phyloP scores from a whole-genome alignment of 2,329 filamentous ascomycete species.

The Metarhizium anisopliae region DNA sequence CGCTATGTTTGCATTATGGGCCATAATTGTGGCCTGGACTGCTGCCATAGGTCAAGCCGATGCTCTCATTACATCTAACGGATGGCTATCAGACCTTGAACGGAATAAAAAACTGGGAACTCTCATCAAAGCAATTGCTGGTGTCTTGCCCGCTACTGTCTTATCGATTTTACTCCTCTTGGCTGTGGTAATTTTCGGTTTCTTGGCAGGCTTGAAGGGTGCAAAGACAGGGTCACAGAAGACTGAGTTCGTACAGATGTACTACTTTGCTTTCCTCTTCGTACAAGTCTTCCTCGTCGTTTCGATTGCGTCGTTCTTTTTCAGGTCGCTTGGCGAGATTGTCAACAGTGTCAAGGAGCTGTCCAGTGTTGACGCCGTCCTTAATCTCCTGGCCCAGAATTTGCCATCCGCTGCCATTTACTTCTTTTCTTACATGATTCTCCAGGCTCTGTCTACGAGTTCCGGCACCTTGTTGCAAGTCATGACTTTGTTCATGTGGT shows the following conservation, averaged over 20 bases:
- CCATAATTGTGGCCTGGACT: conserved; percentile 82
- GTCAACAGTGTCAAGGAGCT: conserved; percentile 38
- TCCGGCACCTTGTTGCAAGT: conserved; percentile 83
- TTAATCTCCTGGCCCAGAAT: conserved; percentile 64
- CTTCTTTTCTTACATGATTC: conserved; percentile 97
- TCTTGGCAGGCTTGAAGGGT: conserved; percentile 66
- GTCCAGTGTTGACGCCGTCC: conserved; percentile 53
- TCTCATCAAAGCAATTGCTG: conserved; percentile 58
- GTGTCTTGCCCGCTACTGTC: conserved; percentile 74
- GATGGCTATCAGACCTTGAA: conserved; percentile 64
- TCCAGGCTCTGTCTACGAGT: conserved; percentile 85
- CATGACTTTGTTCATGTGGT: conserved; percentile 70
- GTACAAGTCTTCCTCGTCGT: conserved; percentile 92
- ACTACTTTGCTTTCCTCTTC: conserved; percentile 91
- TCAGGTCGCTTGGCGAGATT: conserved; percentile 54
- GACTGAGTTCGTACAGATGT: conserved; percentile 78
- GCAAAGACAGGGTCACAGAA: conserved; percentile 73
- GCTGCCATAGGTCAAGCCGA: conserved; percentile 73
- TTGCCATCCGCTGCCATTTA: conserved; percentile 87
- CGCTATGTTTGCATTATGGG: conserved; percentile 80
- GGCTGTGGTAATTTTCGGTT: conserved; percentile 68
- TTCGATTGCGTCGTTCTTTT: conserved; percentile 68
- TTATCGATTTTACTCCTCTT: conserved; percentile 72
- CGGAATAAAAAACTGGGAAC: conserved; percentile 50
- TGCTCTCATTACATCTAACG: conserved; percentile 53